Percentiles rank a stretch among this genome's conserved stretches.
These are phyloP conservation scores for Aspergillus eucalypticola DNA, from an alignment of 2,329 filamentous ascomycete species.

Conservation along the genomic window DNA sequence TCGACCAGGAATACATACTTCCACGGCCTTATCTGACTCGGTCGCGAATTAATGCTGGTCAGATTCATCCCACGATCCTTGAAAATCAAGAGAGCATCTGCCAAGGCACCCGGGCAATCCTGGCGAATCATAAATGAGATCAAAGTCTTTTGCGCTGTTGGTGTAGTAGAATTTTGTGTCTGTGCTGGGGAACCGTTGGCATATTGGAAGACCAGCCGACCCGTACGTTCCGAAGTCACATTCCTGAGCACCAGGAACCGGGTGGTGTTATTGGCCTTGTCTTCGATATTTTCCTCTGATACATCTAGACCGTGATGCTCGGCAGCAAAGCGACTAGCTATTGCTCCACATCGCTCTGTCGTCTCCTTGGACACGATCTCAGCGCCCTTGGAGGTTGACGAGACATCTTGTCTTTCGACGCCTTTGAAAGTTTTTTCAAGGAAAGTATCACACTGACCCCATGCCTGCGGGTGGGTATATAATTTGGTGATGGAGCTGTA, in stretches of 20 bases:
- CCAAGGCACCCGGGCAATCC: conserved; percentile 74
- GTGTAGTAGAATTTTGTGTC: background rate
- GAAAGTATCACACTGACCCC: conserved; percentile 83
- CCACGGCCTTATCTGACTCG: conserved; percentile 73
- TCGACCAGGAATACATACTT: conserved; percentile 96
- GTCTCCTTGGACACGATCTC: conserved; percentile 66
- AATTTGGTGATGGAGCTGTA: conserved; percentile 69
- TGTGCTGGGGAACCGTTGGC: conserved; percentile 11
- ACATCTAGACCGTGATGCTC: conserved; percentile 67
- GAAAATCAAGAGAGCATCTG: conserved; percentile 78
- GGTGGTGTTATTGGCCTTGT: conserved; percentile 49
- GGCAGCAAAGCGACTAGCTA: conserved; percentile 75
- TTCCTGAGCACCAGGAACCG: conserved; percentile 49
- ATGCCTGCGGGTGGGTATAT: conserved; percentile 94
- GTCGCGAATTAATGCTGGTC: conserved; percentile 86
- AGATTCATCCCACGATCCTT: conserved; percentile 72
- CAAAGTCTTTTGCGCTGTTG: conserved; percentile 58
- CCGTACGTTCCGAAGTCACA: conserved; percentile 29
- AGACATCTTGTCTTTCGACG: conserved; percentile 78
- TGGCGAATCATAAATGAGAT: conserved; percentile 83
- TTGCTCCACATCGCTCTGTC: conserved; percentile 68
- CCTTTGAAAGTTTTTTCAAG: conserved; percentile 68
- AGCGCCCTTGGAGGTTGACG: conserved; percentile 81
- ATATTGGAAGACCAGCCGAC: conserved; percentile 20
- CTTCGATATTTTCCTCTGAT: conserved; percentile 56